Evolutionary conservation across 2,329 filamentous ascomycete genomes (phyloP), one percentile per base, ranked within the genome.

Genomic region (Massarina eburnea): DNA sequence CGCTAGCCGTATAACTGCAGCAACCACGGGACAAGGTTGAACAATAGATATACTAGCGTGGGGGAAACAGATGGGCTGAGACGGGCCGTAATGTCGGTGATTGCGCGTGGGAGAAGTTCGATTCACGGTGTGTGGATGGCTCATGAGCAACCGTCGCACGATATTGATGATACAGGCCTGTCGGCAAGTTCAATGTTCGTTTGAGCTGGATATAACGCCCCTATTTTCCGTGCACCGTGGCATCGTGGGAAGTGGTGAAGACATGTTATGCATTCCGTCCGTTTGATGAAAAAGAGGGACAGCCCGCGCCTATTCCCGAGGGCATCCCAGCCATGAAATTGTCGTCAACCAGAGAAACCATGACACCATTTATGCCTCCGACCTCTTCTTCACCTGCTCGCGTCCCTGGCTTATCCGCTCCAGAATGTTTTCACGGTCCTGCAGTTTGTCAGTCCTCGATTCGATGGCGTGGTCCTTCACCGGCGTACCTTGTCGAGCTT

Each of bases 1-100:
- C 88, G 90, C 90, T 82, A 91, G 81, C 83, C 84, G 88, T 95
- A 84, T 96, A 96, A 86, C 90, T 89, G 83, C 83, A 83, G 60
- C 80, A 86, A 83, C 85, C 88, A 89, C 86, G 55, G 62, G 52
- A 54, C 65, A 63, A 75, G 86, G 83, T 85, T 82, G 80, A 85
- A 83, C 84, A 85, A 89, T 88, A 87, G 89, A 95, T 95, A 90
- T 82, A 76, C 80, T 86, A 84, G 89, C 89, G 88, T 59, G 53
- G 46, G 35, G 47, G 39, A 36, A 22, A 27, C n/a, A 32, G 18
- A 7, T 24, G 18, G 15, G 10, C 9, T 14, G 19, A 41, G 51
- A 7, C 12, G 24, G 24, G 24, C 12, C 24, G 27, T 30, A n/a
- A 58, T 54, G 49, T 59, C 45, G 17, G 32, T 45, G 46, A 58